phyloP scores from a whole-genome alignment of 1,284 basidiomycete genomes.

The Puccinia coronata region DNA sequence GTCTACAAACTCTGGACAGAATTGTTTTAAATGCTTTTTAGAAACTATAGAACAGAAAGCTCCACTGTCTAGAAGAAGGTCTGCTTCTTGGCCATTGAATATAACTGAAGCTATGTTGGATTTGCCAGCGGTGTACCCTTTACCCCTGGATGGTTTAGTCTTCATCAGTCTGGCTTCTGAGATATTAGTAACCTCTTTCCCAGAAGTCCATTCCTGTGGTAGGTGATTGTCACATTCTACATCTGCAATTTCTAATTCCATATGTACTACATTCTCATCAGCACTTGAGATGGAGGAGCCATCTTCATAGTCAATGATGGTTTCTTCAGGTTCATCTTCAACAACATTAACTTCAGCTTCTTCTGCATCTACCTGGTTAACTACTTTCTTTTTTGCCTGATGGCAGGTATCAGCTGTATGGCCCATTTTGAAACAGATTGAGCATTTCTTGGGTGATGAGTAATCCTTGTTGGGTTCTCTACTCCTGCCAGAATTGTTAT shows the following conservation, averaged over 20 bases:
- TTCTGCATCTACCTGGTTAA: background rate
- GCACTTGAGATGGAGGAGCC: background rate
- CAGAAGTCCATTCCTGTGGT: background rate
- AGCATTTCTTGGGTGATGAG: conserved; percentile 16
- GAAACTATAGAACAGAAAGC: conserved; percentile 15
- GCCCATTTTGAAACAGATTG: background rate
- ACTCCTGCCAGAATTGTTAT: background rate
- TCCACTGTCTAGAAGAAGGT: background rate
- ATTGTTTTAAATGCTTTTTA: background rate
- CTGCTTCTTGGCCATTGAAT: background rate
- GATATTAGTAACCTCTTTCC: background rate
- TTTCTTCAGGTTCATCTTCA: background rate
- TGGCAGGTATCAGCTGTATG: background rate
- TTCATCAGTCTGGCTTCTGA: conserved; percentile 2
- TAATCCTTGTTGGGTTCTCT: background rate
- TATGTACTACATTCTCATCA: background rate
- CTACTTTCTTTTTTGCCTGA: background rate
- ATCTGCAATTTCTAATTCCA: background rate
- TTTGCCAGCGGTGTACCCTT: background rate
- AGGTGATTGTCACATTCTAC: background rate
- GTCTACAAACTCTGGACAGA: background rate
- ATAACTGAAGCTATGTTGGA: background rate
- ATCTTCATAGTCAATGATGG: background rate
- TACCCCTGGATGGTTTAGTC: background rate
- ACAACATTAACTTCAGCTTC: background rate